Base-by-base conservation (phyloP, 257 asterid species). In the Solanum lignicaule region DNA sequence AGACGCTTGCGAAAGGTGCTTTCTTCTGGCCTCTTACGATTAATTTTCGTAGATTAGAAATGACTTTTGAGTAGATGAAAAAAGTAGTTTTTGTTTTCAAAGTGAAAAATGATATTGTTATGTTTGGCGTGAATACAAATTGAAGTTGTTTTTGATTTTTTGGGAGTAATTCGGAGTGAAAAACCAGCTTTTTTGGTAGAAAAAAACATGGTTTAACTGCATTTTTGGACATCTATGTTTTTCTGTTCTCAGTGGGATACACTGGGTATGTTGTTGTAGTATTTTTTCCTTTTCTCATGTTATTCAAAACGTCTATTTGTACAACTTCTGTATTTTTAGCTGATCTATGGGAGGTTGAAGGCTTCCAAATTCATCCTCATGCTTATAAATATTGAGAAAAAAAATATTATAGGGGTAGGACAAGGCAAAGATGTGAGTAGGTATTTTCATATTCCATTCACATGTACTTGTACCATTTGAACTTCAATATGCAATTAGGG, bases 1-100 rank as follows among this genome's bases (percentile, higher is more conserved):
- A 91, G 99, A 96, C 83, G 99, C 99, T 55, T 97, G 98, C 86
- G 98, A 95, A 87, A 93, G 98, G 99, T 95, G 48, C 83, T 27
- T 8, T 66, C 23, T n/a, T 87, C 21, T 41, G 31, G 18, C 48
- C 31, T 35, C 73, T 68, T 58, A 46, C 23, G 13, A 41, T 65
- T 33, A 48, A 2, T 20, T 46, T 48, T 48, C 41, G 2, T 82
- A 82, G 55, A 48, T 31, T 18, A 18, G 20, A 9, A 16, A 52
- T 52, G 75, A 3, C 20, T 13, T 69, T 69, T 69, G 75, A 66
- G 73, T 66, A 5, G 14, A 66, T 25, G 73, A 14, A 69, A 69
- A 69, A 69, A 29, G 38, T 29, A 68, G 11, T 6, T 29, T 6
- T 29, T 29, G 1, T 29, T 29, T 29, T 29, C 75, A 7, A 69